phyloP scores from a whole-genome alignment of 768 basidiomycete species.

The Termitomyces sp. region DNA sequence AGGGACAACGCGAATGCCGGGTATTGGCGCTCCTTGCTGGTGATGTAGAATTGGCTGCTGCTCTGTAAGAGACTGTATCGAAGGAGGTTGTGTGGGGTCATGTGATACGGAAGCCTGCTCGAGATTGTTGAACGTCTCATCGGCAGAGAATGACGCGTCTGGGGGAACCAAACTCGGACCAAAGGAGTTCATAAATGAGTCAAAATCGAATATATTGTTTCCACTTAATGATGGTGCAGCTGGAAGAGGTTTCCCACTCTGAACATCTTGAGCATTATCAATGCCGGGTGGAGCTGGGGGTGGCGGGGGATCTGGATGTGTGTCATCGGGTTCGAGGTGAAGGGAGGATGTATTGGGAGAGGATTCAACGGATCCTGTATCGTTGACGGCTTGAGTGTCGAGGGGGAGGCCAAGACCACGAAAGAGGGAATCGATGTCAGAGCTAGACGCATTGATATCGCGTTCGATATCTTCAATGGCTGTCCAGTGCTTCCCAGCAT shows the following conservation, averaged over 20 bases:
- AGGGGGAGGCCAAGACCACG: constrained; percentile 42
- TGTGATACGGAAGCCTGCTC: background rate
- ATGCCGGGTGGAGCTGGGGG: background rate
- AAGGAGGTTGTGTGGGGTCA: background rate
- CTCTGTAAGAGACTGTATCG: background rate
- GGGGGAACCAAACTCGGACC: background rate
- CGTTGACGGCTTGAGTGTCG: background rate
- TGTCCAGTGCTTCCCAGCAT: constrained; percentile 36
- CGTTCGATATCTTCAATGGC: constrained; percentile 62
- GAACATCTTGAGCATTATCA: background rate
- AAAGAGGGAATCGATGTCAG: constrained; percentile 68
- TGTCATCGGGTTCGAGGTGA: constrained; percentile 6
- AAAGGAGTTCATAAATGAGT: constrained; percentile 15
- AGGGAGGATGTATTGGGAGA: constrained; percentile 8
- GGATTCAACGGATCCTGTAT: background rate
- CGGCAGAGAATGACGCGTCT: background rate
- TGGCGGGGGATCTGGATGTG: background rate
- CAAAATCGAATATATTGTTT: constrained; percentile 13
- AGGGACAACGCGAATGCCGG: constrained; percentile 6
- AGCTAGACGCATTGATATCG: constrained; percentile 69
- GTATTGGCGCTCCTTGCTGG: constrained; percentile 9
- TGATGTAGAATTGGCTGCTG: constrained; percentile 1
- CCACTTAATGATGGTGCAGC: background rate
- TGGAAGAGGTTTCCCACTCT: background rate
- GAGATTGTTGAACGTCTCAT: constrained; percentile 5